Base-by-base conservation (phyloP, 2,329 filamentous ascomycete species). In the Periconia sp. region DNA sequence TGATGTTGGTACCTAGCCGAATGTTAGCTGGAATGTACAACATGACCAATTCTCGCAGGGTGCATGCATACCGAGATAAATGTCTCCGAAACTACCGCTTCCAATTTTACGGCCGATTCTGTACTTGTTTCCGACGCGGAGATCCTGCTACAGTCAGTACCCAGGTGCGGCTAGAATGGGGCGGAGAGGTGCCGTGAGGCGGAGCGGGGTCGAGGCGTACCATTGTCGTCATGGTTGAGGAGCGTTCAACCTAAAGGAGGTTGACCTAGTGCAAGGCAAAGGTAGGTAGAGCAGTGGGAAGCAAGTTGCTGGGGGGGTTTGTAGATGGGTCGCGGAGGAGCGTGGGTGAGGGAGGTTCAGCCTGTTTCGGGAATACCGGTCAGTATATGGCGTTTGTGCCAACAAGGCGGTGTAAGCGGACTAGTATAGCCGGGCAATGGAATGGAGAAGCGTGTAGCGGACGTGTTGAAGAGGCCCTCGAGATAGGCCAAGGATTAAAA, bases 61-160 rank as follows among this genome's bases (percentile, higher is more conserved):
- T 47, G 51, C 27, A 40, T 46, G 60, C 82, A 64, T 76, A 88
- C 85, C 85, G 50, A 97, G 87, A 79, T 97, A 99, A 74, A 99
- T 97, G 70, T 97, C 94, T 81, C 94, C 94, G 76, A 99, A 99
- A 72, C 88, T 92, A 65, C 94, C 94, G 66, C 92, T 96, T 68
- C 94, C 94, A 72, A 99, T 99, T 85, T 99, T 99, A 70, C 94
- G 91, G 76, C 94, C 94, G 77, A 99, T 97, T 70, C 94, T 92
- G 86, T 99, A 99, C 76, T 99, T 97, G 78, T 97, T 97, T 79
- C 94, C 94, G 79, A 99, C 94, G 73, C 94, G 92, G 71, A 99
- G 87, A 86, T 99, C 94, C 93, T 97, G 70, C 27, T 41, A 55
- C 35, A 55, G 68, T 71, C 58, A 72, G 69, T 59, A 58, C 52